Percentiles rank a stretch among this genome's conserved stretches.
Conservation (phyloP, 2,329 filamentous ascomycete species). For the Monilinia aucupariae region DNA sequence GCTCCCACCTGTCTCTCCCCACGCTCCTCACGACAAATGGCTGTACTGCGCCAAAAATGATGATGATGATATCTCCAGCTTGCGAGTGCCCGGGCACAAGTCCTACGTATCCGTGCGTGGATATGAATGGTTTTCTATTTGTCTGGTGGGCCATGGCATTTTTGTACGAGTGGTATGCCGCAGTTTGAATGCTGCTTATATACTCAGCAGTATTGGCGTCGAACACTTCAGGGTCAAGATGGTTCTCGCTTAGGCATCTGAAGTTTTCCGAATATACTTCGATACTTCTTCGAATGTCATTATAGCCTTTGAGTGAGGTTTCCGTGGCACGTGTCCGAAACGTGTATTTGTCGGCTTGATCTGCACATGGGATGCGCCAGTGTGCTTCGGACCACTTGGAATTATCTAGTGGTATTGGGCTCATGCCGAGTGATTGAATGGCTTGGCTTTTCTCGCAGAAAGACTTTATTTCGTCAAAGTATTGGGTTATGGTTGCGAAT, state of each 20-base stretch:
- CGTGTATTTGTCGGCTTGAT: neutral
- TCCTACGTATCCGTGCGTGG: slow-evolving; percentile 18
- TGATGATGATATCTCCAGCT: slow-evolving; percentile 13
- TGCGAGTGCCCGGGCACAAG: slow-evolving; percentile 4
- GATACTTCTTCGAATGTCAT: slow-evolving; percentile 11
- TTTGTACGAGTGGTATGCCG: slow-evolving; percentile 9
- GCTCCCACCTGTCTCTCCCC: neutral
- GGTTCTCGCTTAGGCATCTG: neutral
- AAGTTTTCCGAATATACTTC: slow-evolving; percentile 2
- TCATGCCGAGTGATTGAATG: neutral
- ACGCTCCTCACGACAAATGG: slow-evolving; percentile 17
- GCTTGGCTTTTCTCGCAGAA: slow-evolving; percentile 3
- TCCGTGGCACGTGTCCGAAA: neutral
- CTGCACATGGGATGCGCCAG: slow-evolving; percentile 17
- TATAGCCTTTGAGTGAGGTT: neutral
- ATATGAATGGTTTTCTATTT: slow-evolving; percentile 15
- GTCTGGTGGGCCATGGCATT: slow-evolving; percentile 11
- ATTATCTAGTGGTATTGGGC: neutral
- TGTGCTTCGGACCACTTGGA: slow-evolving; percentile 11
- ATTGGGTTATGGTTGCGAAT: neutral
- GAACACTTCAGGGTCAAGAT: neutral
- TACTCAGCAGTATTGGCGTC: neutral
- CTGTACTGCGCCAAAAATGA: slow-evolving; percentile 16
- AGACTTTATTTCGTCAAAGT: slow-evolving; percentile 6
- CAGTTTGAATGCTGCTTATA: neutral